A percentile compares a stretch with the other conserved stretches of the same genome.
These are phyloP conservation scores for Mortierella sp. DNA, from an alignment of 371 early-diverging fungal genomes.

Conservation along the genomic window DNA sequence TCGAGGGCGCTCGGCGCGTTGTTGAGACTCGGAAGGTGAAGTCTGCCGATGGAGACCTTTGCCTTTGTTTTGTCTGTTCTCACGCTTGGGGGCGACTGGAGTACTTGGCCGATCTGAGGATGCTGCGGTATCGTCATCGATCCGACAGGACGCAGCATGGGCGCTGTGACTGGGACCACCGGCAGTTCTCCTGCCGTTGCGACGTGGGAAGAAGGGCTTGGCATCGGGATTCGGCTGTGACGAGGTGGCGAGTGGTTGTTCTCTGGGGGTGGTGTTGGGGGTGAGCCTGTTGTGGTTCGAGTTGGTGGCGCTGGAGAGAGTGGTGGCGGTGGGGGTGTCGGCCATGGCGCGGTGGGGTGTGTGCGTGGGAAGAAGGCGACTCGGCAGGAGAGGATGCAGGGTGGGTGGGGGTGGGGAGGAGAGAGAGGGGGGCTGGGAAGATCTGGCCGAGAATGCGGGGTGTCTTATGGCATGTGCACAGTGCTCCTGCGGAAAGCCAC, in stretches of 20 bases:
- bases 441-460: background rate
- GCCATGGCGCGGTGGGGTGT: constrained; percentile 3
- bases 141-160: background rate
- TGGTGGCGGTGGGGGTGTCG: constrained; percentile 4
- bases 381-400: no score
- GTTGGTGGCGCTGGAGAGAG: constrained; percentile 2
- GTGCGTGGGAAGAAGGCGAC: background rate
- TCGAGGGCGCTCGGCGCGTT: background rate
- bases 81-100: background rate
- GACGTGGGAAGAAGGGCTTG: background rate
- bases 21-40: background rate
- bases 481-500: constrained; percentile 19
- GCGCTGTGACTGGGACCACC: background rate
- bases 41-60: background rate
- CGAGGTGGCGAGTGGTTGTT: background rate
- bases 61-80: background rate
- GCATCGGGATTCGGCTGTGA: background rate
- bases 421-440: background rate
- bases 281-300: background rate
- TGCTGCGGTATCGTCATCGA: background rate
- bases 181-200: background rate
- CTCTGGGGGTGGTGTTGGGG: background rate
- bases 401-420: constrained; percentile 1
- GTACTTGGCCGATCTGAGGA: background rate
- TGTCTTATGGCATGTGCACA: background rate